These are phyloP conservation scores for Aspergillus sclerotiicarbonarius DNA, from an alignment of 495 filamentous ascomycete species.

Conservation along the genomic window DNA sequence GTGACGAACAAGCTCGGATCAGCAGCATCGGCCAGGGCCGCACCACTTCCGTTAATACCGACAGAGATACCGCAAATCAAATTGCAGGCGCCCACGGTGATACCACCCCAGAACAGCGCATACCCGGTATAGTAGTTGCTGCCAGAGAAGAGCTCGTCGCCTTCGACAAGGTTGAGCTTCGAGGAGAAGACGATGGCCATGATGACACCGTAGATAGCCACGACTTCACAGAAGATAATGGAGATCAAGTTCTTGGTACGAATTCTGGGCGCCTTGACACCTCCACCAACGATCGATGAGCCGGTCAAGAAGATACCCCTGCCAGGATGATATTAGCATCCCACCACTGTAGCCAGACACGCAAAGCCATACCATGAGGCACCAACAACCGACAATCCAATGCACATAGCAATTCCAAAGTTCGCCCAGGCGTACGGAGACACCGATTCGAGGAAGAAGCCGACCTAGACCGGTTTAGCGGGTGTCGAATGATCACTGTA, in stretches of 20 bases:
- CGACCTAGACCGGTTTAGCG: constrained; percentile 61
- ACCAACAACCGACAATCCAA: constrained; percentile 91
- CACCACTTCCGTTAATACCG: constrained; percentile 96
- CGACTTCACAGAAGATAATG: constrained; percentile 99
- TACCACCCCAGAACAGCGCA: constrained; percentile 91
- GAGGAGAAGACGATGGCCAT: constrained; percentile 98
- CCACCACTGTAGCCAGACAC: too few species aligned
- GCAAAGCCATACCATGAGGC: constrained; percentile 79
- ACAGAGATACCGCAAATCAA: constrained; percentile 94
- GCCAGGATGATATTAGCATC: constrained; percentile 16
- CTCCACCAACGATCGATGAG: constrained; percentile 95
- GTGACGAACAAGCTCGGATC: constrained; percentile 79
- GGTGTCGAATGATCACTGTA: background rate
- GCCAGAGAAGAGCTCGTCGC: constrained; percentile 55
- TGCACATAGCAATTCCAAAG: constrained; percentile 89
- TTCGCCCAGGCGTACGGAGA: constrained; percentile 94
- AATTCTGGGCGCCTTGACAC: constrained; percentile 93
- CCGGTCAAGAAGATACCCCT: constrained; percentile 99
- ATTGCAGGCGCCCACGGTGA: constrained; percentile 94
- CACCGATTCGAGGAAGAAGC: constrained; percentile 88
- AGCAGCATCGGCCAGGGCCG: constrained; percentile 92
- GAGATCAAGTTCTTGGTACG: constrained; percentile 99
- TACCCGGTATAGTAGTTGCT: constrained; percentile 92
- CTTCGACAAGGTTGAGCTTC: constrained; percentile 62
- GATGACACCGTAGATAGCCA: constrained; percentile 99